phyloP scores from a whole-genome alignment of 192 early-diverging fungal genomes.

The Mortierella alpina region DNA sequence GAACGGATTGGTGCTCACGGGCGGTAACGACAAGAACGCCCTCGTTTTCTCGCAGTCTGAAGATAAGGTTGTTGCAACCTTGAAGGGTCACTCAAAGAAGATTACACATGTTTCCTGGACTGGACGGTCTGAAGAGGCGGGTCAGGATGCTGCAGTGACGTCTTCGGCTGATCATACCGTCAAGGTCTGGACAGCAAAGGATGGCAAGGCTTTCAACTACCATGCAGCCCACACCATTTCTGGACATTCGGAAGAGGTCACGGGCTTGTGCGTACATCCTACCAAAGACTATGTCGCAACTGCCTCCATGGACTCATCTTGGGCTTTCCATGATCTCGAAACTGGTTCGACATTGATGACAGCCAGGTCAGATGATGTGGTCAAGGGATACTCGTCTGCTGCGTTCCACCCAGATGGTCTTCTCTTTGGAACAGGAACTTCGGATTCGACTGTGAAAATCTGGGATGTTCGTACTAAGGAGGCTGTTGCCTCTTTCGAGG shows the following conservation, averaged over 20 bases:
- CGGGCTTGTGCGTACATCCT: constrained; percentile 82
- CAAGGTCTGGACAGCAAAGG: constrained; percentile 70
- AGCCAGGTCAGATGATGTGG: constrained; percentile 55
- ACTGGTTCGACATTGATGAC: constrained; percentile 65
- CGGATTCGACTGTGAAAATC: constrained; percentile 77
- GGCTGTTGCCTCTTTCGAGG: constrained; percentile 74
- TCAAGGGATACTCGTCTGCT: constrained; percentile 69
- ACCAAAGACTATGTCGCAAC: constrained; percentile 84
- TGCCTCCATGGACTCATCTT: constrained; percentile 78
- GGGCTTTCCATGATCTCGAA: constrained; percentile 84
- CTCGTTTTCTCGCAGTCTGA: constrained; percentile 74
- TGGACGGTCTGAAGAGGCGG: constrained; percentile 59
- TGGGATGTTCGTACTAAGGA: constrained; percentile 85
- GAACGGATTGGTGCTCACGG: constrained; percentile 78
- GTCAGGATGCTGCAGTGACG: constrained; percentile 71
- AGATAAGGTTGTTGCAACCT: constrained; percentile 71
- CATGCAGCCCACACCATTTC: constrained; percentile 65
- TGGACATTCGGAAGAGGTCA: constrained; percentile 77
- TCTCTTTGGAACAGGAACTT: constrained; percentile 83
- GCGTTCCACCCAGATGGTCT: constrained; percentile 95
- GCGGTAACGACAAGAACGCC: constrained; percentile 83
- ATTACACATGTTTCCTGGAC: constrained; percentile 80
- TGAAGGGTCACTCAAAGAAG: constrained; percentile 89
- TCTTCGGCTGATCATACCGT: constrained; percentile 86
- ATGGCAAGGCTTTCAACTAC: constrained; percentile 57